Base-by-base conservation (phyloP, 2,329 filamentous ascomycete genomes). In the Cercospora brassicicola region DNA sequence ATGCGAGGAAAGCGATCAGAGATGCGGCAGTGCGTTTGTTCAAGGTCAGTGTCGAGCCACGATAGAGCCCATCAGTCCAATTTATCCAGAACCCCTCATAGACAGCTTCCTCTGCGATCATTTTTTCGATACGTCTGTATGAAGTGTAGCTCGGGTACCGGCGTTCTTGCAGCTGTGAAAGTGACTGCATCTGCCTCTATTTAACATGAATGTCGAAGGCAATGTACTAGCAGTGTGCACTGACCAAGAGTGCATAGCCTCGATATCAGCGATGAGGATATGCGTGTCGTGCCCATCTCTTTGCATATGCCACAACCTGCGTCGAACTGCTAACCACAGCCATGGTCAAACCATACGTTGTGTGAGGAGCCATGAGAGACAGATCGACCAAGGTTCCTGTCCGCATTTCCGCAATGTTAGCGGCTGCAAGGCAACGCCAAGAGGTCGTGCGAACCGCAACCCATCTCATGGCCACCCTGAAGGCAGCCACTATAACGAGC, bases 51-150 rank as follows among this genome's bases (percentile, higher is more conserved):
- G 60, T 67, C 9, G 59, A 48, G 31, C 65, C 65, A 15, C 15
- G 7, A 13, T 64, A 23, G 5, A 30, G 59, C 20, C 51, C 60
- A 28, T 63, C 33, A 10, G 48, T 64, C 60, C 65, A 60, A 15
- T 67, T 67, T 20, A 48, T 55, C 65, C 65, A 67, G 42, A 64
- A 67, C 5, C 65, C 65, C 9, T 57, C 36, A 30, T 67, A 67
- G 18, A 67, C 39, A 10, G 31, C 18, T 8, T 64, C 51, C 2
- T 26, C 26, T 18, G 53, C 33, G 13, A 31, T 53, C 55, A 65
- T 60, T 11, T 23, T 61, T 30, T 13, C 36, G 18, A 48, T 48
- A 18, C n/a, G 42, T 48, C 42, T 48, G 7, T 20, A 4, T 18
- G n/a, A n/a, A 18, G 42, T 48, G 15, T n/a, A 18, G 42, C 15